Conservation (phyloP, 371 early-diverging fungal species). For the Mortierella sp. region DNA sequence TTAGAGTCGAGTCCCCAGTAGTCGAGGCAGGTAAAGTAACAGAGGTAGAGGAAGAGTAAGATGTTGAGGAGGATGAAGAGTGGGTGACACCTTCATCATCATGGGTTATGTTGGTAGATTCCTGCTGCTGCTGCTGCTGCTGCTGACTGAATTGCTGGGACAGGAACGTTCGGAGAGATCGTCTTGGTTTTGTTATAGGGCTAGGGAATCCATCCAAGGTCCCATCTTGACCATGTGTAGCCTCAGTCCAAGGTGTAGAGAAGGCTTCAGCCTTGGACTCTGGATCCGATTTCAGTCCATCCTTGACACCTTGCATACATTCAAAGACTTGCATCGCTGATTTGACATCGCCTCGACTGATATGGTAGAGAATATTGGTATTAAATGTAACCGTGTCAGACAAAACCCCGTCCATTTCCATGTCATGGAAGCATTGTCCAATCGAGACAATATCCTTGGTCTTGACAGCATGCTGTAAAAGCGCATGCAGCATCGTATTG, state of each 20-base stretch:
- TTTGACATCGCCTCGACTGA: slow-evolving; percentile 28
- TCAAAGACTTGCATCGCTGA: slow-evolving; percentile 43
- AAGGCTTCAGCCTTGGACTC: background rate
- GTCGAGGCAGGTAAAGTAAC: no score
- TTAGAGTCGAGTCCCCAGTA: background rate
- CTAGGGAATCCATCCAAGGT: background rate
- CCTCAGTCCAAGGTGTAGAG: no score
- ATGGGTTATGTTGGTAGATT: background rate
- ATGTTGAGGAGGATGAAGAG: background rate
- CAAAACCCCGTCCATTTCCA: slow-evolving; percentile 46
- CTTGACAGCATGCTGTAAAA: slow-evolving; percentile 43
- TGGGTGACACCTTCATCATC: no score
- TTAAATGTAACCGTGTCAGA: slow-evolving; percentile 52
- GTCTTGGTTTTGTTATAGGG: background rate
- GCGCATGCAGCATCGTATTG: slow-evolving; percentile 52
- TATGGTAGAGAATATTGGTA: slow-evolving; percentile 50
- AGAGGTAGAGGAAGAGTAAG: background rate
- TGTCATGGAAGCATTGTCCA: slow-evolving; percentile 49
- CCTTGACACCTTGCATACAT: slow-evolving; percentile 23
- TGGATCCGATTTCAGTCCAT: background rate
- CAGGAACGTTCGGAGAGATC: background rate
- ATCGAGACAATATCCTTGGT: slow-evolving; percentile 45
- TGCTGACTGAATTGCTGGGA: background rate
- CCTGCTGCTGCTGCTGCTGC: slow-evolving; percentile 5
- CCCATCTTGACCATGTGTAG: background rate